A percentile compares a stretch with the other conserved stretches of the same genome.
Evolutionary conservation across 352 stramenopile species (phyloP).

Genomic region (Thalassiosira livingstoniorum): DNA sequence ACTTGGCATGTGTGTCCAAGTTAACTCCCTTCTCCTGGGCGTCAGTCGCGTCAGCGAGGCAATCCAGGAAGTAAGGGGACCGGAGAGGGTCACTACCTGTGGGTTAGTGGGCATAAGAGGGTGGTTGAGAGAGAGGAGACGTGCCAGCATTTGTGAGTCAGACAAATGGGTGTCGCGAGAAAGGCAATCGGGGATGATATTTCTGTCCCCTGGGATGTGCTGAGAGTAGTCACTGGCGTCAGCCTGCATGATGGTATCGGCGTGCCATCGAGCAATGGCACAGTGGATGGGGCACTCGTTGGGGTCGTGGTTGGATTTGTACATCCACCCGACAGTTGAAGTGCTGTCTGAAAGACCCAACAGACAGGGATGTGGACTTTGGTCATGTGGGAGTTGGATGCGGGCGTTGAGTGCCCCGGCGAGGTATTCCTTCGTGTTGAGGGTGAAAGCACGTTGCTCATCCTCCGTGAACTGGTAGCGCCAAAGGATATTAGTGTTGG

Average conservation of each 20-base stretch:
- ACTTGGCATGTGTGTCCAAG: conserved; percentile 25
- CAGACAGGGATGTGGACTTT: conserved; percentile 6
- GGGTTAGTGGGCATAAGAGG: conserved; percentile 11
- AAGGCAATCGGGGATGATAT: background rate
- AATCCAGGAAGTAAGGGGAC: conserved; percentile 25
- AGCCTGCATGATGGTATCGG: background rate
- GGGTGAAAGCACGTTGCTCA: conserved; percentile 24
- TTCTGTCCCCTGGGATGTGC: background rate
- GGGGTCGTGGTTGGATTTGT: conserved; percentile 41
- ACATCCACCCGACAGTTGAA: conserved; percentile 4
- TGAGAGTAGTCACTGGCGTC: conserved; percentile 31
- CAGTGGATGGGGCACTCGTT: background rate
- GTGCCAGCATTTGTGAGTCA: conserved; percentile 1
- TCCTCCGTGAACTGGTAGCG: conserved; percentile 39
- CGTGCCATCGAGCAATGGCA: background rate
- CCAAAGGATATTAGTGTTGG: conserved; percentile 13
- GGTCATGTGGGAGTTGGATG: background rate
- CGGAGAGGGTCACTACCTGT: conserved; percentile 8
- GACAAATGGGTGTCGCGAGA: conserved; percentile 2
- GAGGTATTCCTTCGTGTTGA: conserved; percentile 38
- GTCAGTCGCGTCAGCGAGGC: conserved; percentile 14
- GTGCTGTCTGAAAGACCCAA: conserved; percentile 20
- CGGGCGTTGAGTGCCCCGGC: background rate
- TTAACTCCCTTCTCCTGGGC: conserved; percentile 38
- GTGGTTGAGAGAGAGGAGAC: background rate